Conservation (phyloP, 2,329 filamentous ascomycete species). For the Botryotinia convoluta region DNA sequence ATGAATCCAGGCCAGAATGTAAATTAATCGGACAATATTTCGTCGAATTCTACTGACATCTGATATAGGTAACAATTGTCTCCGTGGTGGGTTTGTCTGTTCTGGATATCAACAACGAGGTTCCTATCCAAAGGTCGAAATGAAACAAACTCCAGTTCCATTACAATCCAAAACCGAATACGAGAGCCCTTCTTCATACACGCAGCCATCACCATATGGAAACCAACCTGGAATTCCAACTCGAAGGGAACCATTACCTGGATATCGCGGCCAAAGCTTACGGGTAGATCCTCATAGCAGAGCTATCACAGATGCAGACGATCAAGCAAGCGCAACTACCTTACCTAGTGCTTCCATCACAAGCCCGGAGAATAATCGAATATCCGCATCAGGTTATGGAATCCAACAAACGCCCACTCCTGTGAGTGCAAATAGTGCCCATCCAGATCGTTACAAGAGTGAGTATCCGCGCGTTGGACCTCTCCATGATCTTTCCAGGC, state of each 20-base stretch:
- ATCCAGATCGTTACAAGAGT: constrained; percentile 44
- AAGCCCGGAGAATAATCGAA: constrained; percentile 58
- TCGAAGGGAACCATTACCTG: constrained; percentile 55
- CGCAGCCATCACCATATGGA: constrained; percentile 57
- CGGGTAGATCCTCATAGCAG: constrained; percentile 60
- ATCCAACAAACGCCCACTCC: constrained; percentile 56
- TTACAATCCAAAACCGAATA: constrained; percentile 78
- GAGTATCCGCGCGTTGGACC: constrained; percentile 60
- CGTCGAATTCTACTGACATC: constrained; percentile 1
- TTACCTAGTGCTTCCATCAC: constrained; percentile 50
- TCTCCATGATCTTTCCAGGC: constrained; percentile 56
- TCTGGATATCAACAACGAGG: constrained; percentile 83
- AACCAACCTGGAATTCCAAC: constrained; percentile 32
- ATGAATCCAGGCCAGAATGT: constrained; percentile 92
- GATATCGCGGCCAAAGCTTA: constrained; percentile 59
- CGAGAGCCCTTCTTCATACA: constrained; percentile 48
- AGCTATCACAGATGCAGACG: constrained; percentile 55
- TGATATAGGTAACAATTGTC: constrained; percentile 75
- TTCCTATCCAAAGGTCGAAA: constrained; percentile 74
- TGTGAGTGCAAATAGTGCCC: constrained; percentile 52
- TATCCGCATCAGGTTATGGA: constrained; percentile 52
- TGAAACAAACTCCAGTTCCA: constrained; percentile 65
- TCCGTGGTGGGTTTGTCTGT: constrained; percentile 85
- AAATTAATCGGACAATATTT: constrained; percentile 43
- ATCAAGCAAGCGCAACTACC: constrained; percentile 57